Evolutionary conservation across 73 alveolate species (phyloP).

Genomic region (Paramecium biaurelia): DNA sequence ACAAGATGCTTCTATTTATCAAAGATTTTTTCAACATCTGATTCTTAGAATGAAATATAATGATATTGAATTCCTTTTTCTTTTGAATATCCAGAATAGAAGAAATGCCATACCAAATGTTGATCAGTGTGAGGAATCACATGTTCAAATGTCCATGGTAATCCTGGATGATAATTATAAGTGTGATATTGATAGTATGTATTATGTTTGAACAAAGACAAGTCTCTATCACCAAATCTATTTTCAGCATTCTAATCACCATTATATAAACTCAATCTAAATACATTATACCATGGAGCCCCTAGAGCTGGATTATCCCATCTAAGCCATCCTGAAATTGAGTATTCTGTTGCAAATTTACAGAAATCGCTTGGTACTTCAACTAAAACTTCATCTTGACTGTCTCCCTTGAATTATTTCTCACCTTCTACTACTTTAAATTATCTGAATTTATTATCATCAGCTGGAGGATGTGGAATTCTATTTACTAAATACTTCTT

Average conservation of each 20-base stretch:
- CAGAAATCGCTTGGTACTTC: neutral
- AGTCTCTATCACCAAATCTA: neutral
- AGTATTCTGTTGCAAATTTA: neutral
- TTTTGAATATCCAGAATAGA: conserved; percentile 12
- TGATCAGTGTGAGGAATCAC: neutral
- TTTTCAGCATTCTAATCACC: neutral
- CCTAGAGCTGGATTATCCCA: conserved; percentile 16
- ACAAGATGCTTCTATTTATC: neutral
- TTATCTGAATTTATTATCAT: neutral
- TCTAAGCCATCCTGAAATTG: conserved; percentile 36
- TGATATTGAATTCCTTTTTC: neutral
- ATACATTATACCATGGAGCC: conserved; percentile 27
- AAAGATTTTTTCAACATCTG: neutral
- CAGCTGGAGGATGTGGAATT: conserved; percentile 20
- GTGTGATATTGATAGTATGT: neutral
- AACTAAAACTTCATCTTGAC: neutral
- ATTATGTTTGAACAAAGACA: neutral
- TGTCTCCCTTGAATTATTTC: neutral
- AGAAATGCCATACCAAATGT: conserved; percentile 15
- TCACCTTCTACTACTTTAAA: neutral
- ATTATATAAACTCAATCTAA: neutral
- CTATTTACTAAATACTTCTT: neutral
- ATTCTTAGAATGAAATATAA: neutral
- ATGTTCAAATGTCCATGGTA: conserved; percentile 31
- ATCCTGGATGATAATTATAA: conserved; percentile 17